These are phyloP conservation scores for Trypanosoma mega DNA, from an alignment of 208 protist genomes.

Conservation along the genomic window DNA sequence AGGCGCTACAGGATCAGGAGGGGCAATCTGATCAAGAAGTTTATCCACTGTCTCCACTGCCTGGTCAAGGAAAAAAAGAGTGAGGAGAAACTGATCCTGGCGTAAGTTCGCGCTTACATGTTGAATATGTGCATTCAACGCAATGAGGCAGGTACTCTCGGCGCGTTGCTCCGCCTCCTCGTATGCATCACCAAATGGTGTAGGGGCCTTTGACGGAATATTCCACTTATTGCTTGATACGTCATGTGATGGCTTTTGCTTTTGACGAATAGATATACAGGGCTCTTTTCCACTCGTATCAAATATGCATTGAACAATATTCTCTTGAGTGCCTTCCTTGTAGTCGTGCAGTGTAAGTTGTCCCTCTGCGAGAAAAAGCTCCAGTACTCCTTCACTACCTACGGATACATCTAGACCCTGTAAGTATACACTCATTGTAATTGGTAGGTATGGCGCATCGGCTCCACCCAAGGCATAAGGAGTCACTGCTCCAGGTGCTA, in stretches of 20 bases:
- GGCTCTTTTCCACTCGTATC: slow-evolving; percentile 21
- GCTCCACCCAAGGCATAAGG: not conserved
- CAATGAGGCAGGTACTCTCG: slow-evolving; percentile 17
- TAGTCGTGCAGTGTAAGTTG: slow-evolving; percentile 26
- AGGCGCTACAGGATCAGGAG: not conserved
- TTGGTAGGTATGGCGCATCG: slow-evolving; percentile 24
- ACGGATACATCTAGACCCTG: slow-evolving; percentile 22
- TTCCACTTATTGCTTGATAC: not conserved
- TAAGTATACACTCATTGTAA: slow-evolving; percentile 26
- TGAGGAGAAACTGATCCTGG: slow-evolving; percentile 27
- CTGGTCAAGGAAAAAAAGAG: slow-evolving; percentile 22
- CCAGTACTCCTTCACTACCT: slow-evolving; percentile 15
- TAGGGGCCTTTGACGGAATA: slow-evolving; percentile 6
- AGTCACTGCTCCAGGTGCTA: not conserved
- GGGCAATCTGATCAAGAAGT: slow-evolving; percentile 2
- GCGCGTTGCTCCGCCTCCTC: slow-evolving; percentile 10
- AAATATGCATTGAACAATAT: slow-evolving; percentile 22
- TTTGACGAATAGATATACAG: slow-evolving; percentile 17
- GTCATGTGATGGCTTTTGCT: not conserved
- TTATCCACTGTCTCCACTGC: slow-evolving; percentile 17
- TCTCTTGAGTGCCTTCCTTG: slow-evolving; percentile 17
- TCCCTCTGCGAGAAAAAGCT: slow-evolving; percentile 24
- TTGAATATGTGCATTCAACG: slow-evolving; percentile 9
- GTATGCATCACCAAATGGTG: slow-evolving; percentile 19
- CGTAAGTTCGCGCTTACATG: slow-evolving; percentile 13